Evolutionary conservation across 2,329 filamentous ascomycete species (phyloP), one percentile per base, ranked within the genome.

Genomic region (Trichoderma oligosporum): DNA sequence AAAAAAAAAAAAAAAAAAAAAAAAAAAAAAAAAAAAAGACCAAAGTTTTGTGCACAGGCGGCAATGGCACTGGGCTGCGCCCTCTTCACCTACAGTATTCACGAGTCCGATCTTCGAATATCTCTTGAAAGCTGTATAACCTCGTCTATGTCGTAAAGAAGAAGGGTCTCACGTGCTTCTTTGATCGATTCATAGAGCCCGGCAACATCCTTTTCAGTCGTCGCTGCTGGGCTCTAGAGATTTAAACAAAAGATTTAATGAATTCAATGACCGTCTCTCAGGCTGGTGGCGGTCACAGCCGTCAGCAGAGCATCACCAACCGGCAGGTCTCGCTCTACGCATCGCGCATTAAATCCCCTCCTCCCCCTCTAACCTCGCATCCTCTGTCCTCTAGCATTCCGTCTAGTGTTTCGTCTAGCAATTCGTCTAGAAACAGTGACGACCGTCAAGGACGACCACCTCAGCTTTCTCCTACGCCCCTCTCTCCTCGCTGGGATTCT

Each of bases 401-500:
- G n/a, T n/a, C n/a, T n/a, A n/a, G n/a, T n/a, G n/a, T n/a, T n/a
- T n/a, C n/a, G n/a, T n/a, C n/a, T n/a, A n/a, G n/a, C n/a, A n/a
- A n/a, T n/a, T n/a, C 49, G 56, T 57, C 44, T 5, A 24, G 33
- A 22, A 39, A 18, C 38, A 36, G 12, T 22, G 20, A 33, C 41
- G 36, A 14, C 41, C 61, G 25, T 27, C 41, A 36, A 6, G 54
- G 62, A 24, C 29, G 55, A 38, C 16, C 45, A 18, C 45, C 57
- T 33, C 68, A 71, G 49, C 61, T 70, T 12, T 70, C 73, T 42
- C 66, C 72, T 25, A 59, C 73, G 44, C 71, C 74, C 41, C 61
- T 71, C 24, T 73, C 71, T 16, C 71, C 71, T 55, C 69, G 78
- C 61, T 82, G 79, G 78, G 79, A 80, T 61, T 71, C 70, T 24